A percentile compares a stretch with the other conserved stretches of the same genome.
Conservation (phyloP, 768 basidiomycete species). For the Holtermanniella nyarrowii region DNA sequence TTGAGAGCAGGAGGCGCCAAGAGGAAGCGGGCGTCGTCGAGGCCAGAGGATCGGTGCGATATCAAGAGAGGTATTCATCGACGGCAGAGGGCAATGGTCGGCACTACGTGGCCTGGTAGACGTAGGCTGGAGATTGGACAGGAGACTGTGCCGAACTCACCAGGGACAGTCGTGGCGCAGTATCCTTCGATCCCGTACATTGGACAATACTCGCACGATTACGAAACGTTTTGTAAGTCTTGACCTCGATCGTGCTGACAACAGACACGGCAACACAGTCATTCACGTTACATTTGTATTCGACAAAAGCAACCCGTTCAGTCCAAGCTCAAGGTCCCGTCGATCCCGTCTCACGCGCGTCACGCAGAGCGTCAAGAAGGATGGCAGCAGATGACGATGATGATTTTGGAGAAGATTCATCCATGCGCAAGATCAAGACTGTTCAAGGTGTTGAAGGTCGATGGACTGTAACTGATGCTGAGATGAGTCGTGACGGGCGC, state of each 20-base stretch:
- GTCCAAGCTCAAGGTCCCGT: slow-evolving; percentile 52
- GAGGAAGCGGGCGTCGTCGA: neutral
- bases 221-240: slow-evolving; percentile 31
- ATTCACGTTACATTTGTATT: slow-evolving; percentile 77
- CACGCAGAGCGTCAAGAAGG: neutral
- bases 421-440: slow-evolving; percentile 43
- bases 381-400: slow-evolving; percentile 36
- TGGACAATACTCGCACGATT: slow-evolving; percentile 38
- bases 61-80: neutral
- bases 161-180: slow-evolving; percentile 36
- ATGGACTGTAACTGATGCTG: slow-evolving; percentile 94
- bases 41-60: neutral
- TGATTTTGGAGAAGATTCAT: slow-evolving; percentile 42
- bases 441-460: slow-evolving; percentile 65
- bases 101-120: neutral
- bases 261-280: slow-evolving; percentile 63
- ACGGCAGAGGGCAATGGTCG: neutral
- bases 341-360: neutral
- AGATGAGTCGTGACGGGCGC: slow-evolving; percentile 73
- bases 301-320: slow-evolving; percentile 18
- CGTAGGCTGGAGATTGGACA: slow-evolving; percentile 10
- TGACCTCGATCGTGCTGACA: neutral
- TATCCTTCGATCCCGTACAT: slow-evolving; percentile 38
- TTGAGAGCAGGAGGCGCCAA: neutral
- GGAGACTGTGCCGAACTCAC: slow-evolving; percentile 23